phyloP scores from a whole-genome alignment of 2,329 filamentous ascomycete species.

The Sordariomycetes sp. region DNA sequence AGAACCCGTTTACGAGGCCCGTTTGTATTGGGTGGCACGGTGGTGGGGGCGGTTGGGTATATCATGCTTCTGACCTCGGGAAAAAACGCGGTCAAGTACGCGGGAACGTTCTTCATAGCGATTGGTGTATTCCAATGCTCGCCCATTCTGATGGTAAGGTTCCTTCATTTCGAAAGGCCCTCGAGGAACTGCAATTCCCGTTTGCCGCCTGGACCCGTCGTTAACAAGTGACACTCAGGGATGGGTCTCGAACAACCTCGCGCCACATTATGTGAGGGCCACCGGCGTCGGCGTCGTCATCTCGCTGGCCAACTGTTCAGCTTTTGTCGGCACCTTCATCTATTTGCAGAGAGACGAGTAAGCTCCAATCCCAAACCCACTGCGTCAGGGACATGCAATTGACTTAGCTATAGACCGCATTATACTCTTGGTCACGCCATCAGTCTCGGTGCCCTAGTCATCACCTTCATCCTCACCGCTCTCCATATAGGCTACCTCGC shows the following conservation, averaged over 20 bases:
- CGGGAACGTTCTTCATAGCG: slow-evolving; percentile 18
- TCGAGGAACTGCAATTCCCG: slow-evolving; percentile 11
- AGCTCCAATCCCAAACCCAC: slow-evolving; percentile 9
- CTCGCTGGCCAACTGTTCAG: slow-evolving; percentile 19
- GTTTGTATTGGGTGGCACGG: slow-evolving; percentile 10
- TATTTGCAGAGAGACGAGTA: slow-evolving; percentile 29
- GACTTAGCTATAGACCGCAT: slow-evolving; percentile 14
- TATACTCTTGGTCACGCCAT: slow-evolving; percentile 28
- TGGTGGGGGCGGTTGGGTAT: slow-evolving; percentile 10
- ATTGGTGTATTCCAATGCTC: slow-evolving; percentile 20
- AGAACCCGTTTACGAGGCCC: slow-evolving; percentile 9
- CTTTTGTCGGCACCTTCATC: slow-evolving; percentile 32
- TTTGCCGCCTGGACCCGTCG: neutral
- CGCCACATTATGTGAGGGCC: slow-evolving; percentile 22
- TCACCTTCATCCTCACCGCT: slow-evolving; percentile 15
- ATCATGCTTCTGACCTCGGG: slow-evolving; percentile 10
- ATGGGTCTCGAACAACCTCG: slow-evolving; percentile 23
- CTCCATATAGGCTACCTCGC: slow-evolving; percentile 24
- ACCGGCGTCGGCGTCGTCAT: slow-evolving; percentile 21
- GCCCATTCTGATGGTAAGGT: slow-evolving; percentile 14
- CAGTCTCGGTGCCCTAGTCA: slow-evolving; percentile 24
- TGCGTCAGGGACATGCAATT: neutral
- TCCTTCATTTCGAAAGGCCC: neutral
- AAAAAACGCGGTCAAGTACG: slow-evolving; percentile 22
- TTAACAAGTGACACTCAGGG: slow-evolving; percentile 15